A percentile compares a stretch with the other conserved stretches of the same genome.
Evolutionary conservation across 257 asterid species (phyloP).

Genomic region (Ballota nigra): DNA sequence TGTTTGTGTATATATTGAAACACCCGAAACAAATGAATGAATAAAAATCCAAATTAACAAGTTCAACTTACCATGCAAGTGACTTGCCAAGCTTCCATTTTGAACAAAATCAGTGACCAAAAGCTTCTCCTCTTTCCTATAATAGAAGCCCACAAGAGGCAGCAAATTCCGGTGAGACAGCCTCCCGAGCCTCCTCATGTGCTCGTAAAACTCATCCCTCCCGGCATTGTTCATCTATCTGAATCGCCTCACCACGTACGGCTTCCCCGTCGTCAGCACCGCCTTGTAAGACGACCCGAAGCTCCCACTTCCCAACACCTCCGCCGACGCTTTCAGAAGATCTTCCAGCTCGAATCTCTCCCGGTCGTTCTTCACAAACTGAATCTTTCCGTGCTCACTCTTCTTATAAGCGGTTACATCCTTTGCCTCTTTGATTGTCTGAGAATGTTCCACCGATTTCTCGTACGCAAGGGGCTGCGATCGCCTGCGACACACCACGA

Average conservation of each 20-base stretch:
- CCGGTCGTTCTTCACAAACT: slow-evolving; percentile 46
- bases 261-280: slow-evolving; percentile 32
- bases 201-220: slow-evolving; percentile 46
- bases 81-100: slow-evolving; percentile 69
- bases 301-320: slow-evolving; percentile 66
- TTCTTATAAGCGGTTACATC: slow-evolving; percentile 11
- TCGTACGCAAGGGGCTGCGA: slow-evolving; percentile 30
- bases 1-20: no score
- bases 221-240: slow-evolving; percentile 49
- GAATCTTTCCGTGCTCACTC: slow-evolving; percentile 35
- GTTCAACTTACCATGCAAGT: slow-evolving; percentile 49
- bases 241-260: slow-evolving; percentile 58
- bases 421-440: slow-evolving; percentile 4
- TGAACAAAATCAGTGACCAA: slow-evolving; percentile 45
- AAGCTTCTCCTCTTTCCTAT: slow-evolving; percentile 64
- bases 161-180: slow-evolving; percentile 56
- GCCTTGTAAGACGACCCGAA: slow-evolving; percentile 77
- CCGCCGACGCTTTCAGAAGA: slow-evolving; percentile 63
- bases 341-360: slow-evolving; percentile 57
- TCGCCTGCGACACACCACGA: slow-evolving; percentile 23
- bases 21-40: no score
- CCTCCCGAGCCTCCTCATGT: slow-evolving; percentile 53
- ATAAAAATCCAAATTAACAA: no score
- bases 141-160: slow-evolving; percentile 65
- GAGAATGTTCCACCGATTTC: slow-evolving; percentile 26